Percentiles rank a stretch among this genome's conserved stretches.
phyloP scores from a whole-genome alignment of 1,284 basidiomycete species.

The Vanrija sp. region DNA sequence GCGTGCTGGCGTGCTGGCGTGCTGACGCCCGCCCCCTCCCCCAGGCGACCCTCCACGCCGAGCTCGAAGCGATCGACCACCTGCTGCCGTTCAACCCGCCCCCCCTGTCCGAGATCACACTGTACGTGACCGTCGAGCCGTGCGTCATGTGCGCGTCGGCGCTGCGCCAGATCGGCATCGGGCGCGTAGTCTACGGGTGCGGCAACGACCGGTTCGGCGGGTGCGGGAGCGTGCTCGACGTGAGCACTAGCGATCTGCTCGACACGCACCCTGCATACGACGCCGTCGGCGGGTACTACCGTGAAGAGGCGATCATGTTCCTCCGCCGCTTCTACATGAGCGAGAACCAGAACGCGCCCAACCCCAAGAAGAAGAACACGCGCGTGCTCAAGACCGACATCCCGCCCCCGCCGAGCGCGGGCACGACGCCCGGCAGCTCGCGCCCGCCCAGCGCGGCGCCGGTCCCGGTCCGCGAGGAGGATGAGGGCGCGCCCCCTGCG shows the following conservation, averaged over 20 bases:
- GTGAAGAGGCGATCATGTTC: conserved; percentile 94
- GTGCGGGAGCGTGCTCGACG: conserved; percentile 88
- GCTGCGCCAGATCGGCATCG: conserved; percentile 86
- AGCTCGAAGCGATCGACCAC: conserved; percentile 92
- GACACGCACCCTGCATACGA: conserved; percentile 69
- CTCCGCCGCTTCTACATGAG: conserved; percentile 92
- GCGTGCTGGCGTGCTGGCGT: too few species aligned
- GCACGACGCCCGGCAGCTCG: conserved; percentile 16
- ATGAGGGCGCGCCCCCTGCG: too few species aligned
- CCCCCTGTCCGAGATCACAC: conserved; percentile 72
- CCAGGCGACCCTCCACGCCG: conserved; percentile 93
- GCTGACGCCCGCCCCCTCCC: background rate
- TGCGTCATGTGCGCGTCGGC: conserved; percentile 99
- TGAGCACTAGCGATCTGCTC: conserved; percentile 62
- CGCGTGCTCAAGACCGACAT: conserved; percentile 50
- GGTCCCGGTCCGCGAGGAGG: too few species aligned
- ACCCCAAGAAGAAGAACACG: conserved; percentile 48
- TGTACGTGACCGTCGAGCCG: conserved; percentile 98
- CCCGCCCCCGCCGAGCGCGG: conserved; percentile 36
- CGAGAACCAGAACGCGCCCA: conserved; percentile 72
- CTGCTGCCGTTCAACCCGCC: conserved; percentile 64
- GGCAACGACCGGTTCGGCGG: conserved; percentile 97
- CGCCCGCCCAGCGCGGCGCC: conserved; percentile 17
- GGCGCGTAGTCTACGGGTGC: conserved; percentile 87
- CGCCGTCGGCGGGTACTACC: conserved; percentile 74